phyloP scores from a whole-genome alignment of 805 yeast species.

The Brettanomyces bruxellensis region DNA sequence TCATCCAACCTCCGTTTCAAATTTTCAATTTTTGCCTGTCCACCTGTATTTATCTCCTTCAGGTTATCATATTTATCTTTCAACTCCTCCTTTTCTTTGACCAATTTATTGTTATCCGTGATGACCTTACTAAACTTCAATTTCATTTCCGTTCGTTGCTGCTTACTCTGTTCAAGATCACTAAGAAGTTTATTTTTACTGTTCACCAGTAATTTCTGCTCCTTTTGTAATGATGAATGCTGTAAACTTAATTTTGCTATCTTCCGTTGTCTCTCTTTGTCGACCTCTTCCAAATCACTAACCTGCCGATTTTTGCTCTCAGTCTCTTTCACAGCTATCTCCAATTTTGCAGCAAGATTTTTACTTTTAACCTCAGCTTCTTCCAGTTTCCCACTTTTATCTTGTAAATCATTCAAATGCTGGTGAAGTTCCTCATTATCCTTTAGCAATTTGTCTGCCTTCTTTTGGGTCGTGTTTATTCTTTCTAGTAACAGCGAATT shows the following conservation, averaged over 20 bases:
- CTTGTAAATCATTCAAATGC: slow-evolving; percentile 26
- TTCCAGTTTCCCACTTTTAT: slow-evolving; percentile 10
- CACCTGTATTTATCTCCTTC: slow-evolving; percentile 17
- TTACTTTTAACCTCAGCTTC: slow-evolving; percentile 34
- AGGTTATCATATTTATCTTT: slow-evolving; percentile 30
- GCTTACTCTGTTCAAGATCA: slow-evolving; percentile 31
- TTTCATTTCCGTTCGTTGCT: slow-evolving; percentile 25
- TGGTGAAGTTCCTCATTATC: slow-evolving; percentile 26
- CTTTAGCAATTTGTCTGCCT: slow-evolving; percentile 21
- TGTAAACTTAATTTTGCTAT: slow-evolving; percentile 32
- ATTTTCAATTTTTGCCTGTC: slow-evolving; percentile 34
- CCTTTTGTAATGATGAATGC: slow-evolving; percentile 30
- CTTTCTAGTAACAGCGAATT: slow-evolving; percentile 19
- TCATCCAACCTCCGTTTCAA: slow-evolving; percentile 68
- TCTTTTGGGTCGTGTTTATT: slow-evolving; percentile 22
- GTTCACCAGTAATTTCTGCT: slow-evolving; percentile 26
- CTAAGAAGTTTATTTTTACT: slow-evolving; percentile 32
- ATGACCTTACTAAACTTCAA: slow-evolving; percentile 32
- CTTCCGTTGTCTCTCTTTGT: slow-evolving; percentile 8
- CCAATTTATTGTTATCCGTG: slow-evolving; percentile 32
- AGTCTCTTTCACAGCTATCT: slow-evolving; percentile 26
- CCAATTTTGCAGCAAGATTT: neutral
- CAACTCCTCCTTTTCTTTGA: slow-evolving; percentile 30
- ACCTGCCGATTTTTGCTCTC: slow-evolving; percentile 26
- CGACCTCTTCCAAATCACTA: slow-evolving; percentile 13